phyloP scores from a whole-genome alignment of 768 basidiomycete species.

The Macrocybe gigantea region DNA sequence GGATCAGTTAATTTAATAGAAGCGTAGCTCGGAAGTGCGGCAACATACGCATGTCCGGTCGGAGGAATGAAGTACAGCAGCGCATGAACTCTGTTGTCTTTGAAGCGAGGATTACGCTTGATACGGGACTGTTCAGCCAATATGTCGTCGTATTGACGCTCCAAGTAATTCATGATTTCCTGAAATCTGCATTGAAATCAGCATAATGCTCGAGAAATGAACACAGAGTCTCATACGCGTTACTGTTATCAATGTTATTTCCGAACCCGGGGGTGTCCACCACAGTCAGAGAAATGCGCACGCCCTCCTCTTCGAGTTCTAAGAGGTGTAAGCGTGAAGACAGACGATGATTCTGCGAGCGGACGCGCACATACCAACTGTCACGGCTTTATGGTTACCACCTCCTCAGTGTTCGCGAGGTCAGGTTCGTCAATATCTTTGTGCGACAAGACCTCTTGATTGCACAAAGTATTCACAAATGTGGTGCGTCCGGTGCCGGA shows the following conservation, averaged over 20 bases:
- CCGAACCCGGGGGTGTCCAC: constrained; percentile 94
- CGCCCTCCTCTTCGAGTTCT: constrained; percentile 91
- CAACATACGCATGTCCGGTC: constrained; percentile 73
- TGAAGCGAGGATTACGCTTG: constrained; percentile 89
- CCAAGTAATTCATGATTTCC: constrained; percentile 82
- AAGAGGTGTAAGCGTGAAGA: constrained; percentile 4
- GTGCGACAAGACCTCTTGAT: constrained; percentile 69
- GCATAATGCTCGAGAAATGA: constrained; percentile 3
- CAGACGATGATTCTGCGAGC: not conserved
- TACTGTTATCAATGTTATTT: constrained; percentile 86
- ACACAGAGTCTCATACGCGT: constrained; percentile 47
- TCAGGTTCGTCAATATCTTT: constrained; percentile 59
- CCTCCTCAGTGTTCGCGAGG: constrained; percentile 71
- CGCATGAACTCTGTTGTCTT: constrained; percentile 84
- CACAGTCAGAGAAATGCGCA: constrained; percentile 83
- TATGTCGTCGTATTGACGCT: constrained; percentile 91
- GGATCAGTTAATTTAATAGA: constrained; percentile 5
- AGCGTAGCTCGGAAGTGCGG: not conserved
- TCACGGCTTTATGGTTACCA: constrained; percentile 73
- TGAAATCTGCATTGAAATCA: constrained; percentile 54
- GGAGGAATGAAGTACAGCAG: constrained; percentile 89
- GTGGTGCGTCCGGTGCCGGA: constrained; percentile 87
- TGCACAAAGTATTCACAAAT: constrained; percentile 90
- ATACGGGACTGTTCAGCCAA: constrained; percentile 84
- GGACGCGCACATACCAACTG: constrained; percentile 51